Conservation (phyloP, 495 filamentous ascomycete species). For the Aspergillus asperescens region DNA sequence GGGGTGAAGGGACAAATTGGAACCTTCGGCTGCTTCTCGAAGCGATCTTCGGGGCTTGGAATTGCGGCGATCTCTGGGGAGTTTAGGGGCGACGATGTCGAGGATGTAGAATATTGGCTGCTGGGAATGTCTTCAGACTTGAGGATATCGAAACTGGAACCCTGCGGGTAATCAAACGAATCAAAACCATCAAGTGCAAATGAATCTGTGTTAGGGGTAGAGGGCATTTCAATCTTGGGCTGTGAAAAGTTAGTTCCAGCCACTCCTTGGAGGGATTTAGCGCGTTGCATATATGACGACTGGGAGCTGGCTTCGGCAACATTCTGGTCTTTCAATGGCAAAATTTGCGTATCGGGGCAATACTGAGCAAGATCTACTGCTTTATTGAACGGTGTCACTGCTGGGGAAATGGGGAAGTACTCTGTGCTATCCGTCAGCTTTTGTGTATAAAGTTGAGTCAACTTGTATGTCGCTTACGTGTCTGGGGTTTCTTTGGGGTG, state of each 20-base stretch:
- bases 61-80: slow-evolving; percentile 45
- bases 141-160: slow-evolving; percentile 26
- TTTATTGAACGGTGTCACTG: slow-evolving; percentile 43
- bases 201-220: slow-evolving; percentile 43
- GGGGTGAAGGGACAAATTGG: slow-evolving; percentile 29
- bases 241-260: slow-evolving; percentile 32
- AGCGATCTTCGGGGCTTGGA: slow-evolving; percentile 31
- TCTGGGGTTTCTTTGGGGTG: slow-evolving; percentile 53
- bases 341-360: slow-evolving; percentile 26
- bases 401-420: slow-evolving; percentile 46
- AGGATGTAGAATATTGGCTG: slow-evolving; percentile 31
- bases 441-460: not conserved
- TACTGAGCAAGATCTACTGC: slow-evolving; percentile 37
- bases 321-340: slow-evolving; percentile 33
- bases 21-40: slow-evolving; percentile 25
- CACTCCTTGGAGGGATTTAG: slow-evolving; percentile 43
- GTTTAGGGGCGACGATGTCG: slow-evolving; percentile 41
- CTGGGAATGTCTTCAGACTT: slow-evolving; percentile 22
- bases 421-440: slow-evolving; percentile 26
- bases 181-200: slow-evolving; percentile 30
- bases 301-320: slow-evolving; percentile 34
- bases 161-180: slow-evolving; percentile 29
- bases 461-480: slow-evolving; percentile 39
- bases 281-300: slow-evolving; percentile 42
- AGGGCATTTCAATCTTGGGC: slow-evolving; percentile 41